phyloP scores from a whole-genome alignment of 2,329 filamentous ascomycete genomes.

The Pseudocercospora macadamiae region DNA sequence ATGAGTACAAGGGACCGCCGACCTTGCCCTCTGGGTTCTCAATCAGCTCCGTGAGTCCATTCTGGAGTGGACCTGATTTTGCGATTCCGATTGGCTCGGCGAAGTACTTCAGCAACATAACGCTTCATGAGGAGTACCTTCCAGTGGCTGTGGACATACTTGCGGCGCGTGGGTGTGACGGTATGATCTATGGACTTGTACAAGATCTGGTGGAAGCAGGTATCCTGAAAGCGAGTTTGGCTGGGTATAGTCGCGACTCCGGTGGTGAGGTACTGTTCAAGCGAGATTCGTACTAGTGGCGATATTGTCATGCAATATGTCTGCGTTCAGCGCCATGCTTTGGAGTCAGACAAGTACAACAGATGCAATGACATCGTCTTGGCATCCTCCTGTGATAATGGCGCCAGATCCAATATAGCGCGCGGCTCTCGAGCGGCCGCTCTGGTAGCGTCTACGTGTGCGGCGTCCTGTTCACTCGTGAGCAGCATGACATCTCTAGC shows the following conservation, averaged over 20 bases:
- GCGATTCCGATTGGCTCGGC: slow-evolving; percentile 49
- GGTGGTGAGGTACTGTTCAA: slow-evolving; percentile 47
- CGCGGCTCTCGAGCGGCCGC: neutral
- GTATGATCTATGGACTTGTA: slow-evolving; percentile 59
- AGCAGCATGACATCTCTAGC: neutral
- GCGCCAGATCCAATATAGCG: neutral
- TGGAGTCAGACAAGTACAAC: too few species aligned
- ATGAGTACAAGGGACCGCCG: slow-evolving; percentile 49
- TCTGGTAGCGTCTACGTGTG: neutral
- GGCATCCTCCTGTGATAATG: too few species aligned
- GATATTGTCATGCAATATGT: too few species aligned
- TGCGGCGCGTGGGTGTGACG: slow-evolving; percentile 64
- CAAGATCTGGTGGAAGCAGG: slow-evolving; percentile 55
- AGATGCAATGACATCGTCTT: too few species aligned
- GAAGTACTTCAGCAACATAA: slow-evolving; percentile 52
- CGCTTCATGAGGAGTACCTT: slow-evolving; percentile 53
- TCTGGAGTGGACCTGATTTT: slow-evolving; percentile 53
- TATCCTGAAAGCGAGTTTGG: slow-evolving; percentile 50
- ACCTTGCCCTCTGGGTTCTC: slow-evolving; percentile 54
- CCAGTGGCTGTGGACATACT: slow-evolving; percentile 63
- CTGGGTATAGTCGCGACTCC: slow-evolving; percentile 46
- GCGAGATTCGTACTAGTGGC: slow-evolving; percentile 11
- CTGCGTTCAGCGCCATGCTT: too few species aligned
- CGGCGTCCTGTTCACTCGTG: neutral
- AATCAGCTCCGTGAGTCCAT: slow-evolving; percentile 52